Evolutionary conservation across 1,284 basidiomycete species (phyloP).

Genomic region (Trametes hirsuta): DNA sequence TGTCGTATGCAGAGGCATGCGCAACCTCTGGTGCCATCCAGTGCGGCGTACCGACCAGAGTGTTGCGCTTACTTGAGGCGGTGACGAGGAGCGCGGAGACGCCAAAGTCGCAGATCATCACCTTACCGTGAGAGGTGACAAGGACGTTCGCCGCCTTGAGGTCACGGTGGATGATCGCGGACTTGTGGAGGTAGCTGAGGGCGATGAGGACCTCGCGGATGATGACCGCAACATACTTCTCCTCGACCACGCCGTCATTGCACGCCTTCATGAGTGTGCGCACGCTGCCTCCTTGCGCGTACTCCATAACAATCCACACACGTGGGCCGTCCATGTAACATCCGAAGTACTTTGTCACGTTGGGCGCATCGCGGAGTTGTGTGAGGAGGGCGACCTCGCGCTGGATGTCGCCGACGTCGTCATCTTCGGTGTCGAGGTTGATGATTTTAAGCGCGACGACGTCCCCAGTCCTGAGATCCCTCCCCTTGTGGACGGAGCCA

Average conservation of each 20-base stretch:
- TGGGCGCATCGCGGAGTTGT: slow-evolving; percentile 86
- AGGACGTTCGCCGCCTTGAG: slow-evolving; percentile 97
- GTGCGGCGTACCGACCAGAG: slow-evolving; percentile 94
- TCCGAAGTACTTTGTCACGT: slow-evolving; percentile 96
- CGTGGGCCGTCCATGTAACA: slow-evolving; percentile 94
- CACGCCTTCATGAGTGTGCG: slow-evolving; percentile 87
- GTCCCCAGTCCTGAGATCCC: slow-evolving; percentile 82
- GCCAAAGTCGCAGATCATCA: slow-evolving; percentile 96
- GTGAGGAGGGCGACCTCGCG: slow-evolving; percentile 93
- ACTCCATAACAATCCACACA: slow-evolving; percentile 99
- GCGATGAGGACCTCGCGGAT: slow-evolving; percentile 88
- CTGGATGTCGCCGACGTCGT: slow-evolving; percentile 97
- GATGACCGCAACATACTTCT: slow-evolving; percentile 89
- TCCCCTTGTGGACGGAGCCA: slow-evolving; percentile 94
- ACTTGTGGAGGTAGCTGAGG: slow-evolving; percentile 88
- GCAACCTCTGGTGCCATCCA: slow-evolving; percentile 99
- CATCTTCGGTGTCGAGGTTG: slow-evolving; percentile 95
- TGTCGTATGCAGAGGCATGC: slow-evolving; percentile 88
- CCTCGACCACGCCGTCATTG: slow-evolving; percentile 84
- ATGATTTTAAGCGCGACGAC: slow-evolving; percentile 97
- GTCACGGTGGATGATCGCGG: slow-evolving; percentile 95
- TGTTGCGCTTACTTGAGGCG: slow-evolving; percentile 88
- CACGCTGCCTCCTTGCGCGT: slow-evolving; percentile 94
- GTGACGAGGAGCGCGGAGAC: slow-evolving; percentile 93
- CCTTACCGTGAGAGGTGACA: slow-evolving; percentile 83